Conservation (phyloP, 768 basidiomycete genomes). For the Atractiella rhizophila region DNA sequence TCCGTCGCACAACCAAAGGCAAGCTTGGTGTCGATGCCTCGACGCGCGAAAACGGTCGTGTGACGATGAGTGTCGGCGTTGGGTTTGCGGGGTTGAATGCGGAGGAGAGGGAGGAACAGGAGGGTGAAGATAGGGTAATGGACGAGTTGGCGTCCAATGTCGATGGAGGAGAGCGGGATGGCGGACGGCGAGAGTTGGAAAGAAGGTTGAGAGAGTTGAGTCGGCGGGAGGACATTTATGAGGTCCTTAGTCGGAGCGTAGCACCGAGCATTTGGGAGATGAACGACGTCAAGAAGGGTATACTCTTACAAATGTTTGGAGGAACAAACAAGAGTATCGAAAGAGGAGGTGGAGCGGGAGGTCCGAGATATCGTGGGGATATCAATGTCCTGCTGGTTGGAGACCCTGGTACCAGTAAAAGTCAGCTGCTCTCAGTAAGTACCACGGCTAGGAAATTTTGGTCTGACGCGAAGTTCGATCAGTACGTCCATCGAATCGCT, state of each 20-base stretch:
- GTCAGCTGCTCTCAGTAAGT: constrained; percentile 67
- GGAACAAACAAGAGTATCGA: constrained; percentile 92
- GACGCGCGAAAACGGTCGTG: constrained; percentile 30
- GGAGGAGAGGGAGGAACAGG: constrained; percentile 30
- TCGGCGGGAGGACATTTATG: constrained; percentile 55
- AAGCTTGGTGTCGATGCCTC: constrained; percentile 51
- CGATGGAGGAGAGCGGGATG: constrained; percentile 24
- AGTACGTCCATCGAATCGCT: constrained; percentile 98
- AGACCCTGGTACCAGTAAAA: constrained; percentile 91
- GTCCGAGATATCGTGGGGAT: constrained; percentile 87
- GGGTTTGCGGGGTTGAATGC: constrained; percentile 42
- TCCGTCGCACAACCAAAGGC: constrained; percentile 40
- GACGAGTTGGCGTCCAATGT: constrained; percentile 11
- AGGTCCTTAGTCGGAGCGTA: constrained; percentile 52
- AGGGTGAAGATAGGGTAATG: constrained; percentile 11
- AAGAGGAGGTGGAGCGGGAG: constrained; percentile 77
- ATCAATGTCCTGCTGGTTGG: constrained; percentile 94
- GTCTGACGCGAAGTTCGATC: no score
- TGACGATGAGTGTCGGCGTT: constrained; percentile 38
- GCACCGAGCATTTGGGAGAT: constrained; percentile 93
- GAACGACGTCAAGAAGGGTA: constrained; percentile 98
- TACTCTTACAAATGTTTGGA: constrained; percentile 80
- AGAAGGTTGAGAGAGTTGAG: constrained; percentile 56
- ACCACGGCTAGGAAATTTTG: constrained; percentile 7
- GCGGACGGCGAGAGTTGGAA: constrained; percentile 32